phyloP scores from a whole-genome alignment of 306 rosid genomes.

The Inga laurina region DNA sequence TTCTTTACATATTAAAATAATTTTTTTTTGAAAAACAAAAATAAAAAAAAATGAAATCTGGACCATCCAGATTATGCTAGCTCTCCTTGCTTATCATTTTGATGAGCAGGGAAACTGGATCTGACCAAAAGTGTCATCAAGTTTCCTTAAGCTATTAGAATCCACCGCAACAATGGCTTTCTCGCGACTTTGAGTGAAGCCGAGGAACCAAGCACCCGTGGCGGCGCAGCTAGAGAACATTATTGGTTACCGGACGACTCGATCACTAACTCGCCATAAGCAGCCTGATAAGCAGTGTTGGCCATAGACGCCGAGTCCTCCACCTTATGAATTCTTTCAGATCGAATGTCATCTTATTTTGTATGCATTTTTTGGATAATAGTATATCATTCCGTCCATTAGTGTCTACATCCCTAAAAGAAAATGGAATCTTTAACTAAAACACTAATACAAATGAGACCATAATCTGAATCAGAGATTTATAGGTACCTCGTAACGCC shows the following conservation, averaged over 20 bases:
- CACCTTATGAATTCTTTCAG: constrained; percentile 33
- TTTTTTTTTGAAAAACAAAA: no score
- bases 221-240: constrained; percentile 43
- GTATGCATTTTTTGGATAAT: no score
- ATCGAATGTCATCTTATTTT: no score
- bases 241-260: constrained; percentile 64
- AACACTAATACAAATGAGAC: no score
- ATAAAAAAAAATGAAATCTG: no score
- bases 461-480: background rate
- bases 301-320: constrained; percentile 77
- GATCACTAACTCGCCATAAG: constrained; percentile 54
- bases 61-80: no score
- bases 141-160: constrained; percentile 56
- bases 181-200: constrained; percentile 46
- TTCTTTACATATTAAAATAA: no score
- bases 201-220: constrained; percentile 55
- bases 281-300: constrained; percentile 50
- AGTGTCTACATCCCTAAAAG: no score
- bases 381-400: no score
- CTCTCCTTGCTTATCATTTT: no score
- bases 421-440: no score
- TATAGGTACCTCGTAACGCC: constrained; percentile 80
- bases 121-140: constrained; percentile 89
- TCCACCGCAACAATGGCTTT: constrained; percentile 44
- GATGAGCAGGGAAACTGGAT: no score